Evolutionary conservation across 2,329 filamentous ascomycete species (phyloP).

Genomic region (Calonectria crousiana): DNA sequence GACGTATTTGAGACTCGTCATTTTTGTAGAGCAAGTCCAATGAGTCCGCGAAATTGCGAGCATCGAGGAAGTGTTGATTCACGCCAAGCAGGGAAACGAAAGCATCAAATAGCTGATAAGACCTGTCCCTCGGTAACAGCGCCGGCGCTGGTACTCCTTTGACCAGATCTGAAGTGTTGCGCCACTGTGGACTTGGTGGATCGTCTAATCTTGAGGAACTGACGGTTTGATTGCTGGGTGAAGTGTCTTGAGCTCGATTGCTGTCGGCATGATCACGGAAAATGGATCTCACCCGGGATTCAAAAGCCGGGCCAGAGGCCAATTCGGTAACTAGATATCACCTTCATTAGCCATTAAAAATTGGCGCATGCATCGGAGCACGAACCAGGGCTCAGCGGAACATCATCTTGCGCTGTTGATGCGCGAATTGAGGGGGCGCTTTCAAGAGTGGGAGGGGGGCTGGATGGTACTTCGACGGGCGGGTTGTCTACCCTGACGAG

Average conservation of each 20-base stretch:
- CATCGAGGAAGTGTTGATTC: conserved; percentile 47
- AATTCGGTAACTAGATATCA: conserved; percentile 19
- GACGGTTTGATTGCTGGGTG: conserved; percentile 46
- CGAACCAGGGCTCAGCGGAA: conserved; percentile 20
- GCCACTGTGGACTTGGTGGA: conserved; percentile 21
- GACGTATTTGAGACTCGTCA: conserved; percentile 22
- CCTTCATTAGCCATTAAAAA: background rate
- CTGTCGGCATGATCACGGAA: conserved; percentile 33
- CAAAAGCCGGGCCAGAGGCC: conserved; percentile 38
- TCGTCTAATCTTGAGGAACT: conserved; percentile 45
- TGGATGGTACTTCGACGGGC: background rate
- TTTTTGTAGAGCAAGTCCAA: conserved; percentile 42
- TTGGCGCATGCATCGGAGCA: background rate
- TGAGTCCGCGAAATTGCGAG: conserved; percentile 41
- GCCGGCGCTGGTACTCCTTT: conserved; percentile 32
- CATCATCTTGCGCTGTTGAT: background rate
- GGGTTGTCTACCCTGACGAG: background rate
- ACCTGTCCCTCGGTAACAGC: conserved; percentile 33
- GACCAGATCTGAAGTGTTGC: conserved; percentile 33
- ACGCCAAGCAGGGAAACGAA: conserved; percentile 43
- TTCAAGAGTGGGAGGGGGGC: background rate
- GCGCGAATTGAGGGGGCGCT: background rate
- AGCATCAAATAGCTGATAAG: conserved; percentile 35
- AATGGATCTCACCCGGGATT: conserved; percentile 37
- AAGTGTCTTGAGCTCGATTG: conserved; percentile 1